Evolutionary conservation across 1,284 basidiomycete genomes (phyloP), one percentile per base, ranked within the genome.

Genomic region (Hymenochaete sp.): DNA sequence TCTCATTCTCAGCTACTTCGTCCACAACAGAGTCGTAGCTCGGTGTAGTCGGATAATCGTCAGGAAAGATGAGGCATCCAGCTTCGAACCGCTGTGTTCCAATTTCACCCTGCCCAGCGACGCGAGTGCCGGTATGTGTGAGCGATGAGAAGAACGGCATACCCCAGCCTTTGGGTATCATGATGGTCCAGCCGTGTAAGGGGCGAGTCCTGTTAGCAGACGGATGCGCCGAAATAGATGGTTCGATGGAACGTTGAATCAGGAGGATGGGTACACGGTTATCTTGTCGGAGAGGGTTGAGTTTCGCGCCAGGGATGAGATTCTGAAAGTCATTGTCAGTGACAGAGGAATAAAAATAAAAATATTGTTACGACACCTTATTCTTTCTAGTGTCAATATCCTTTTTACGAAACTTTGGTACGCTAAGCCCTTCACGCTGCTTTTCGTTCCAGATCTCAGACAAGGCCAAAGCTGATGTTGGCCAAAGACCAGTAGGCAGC

Each of bases 91-190:
- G 68, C 55, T 91, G 86, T 2, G 78, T 79, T 52, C 73, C 71
- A 16, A 79, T 72, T 58, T 95, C 88, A 14, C 79, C 74, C 54
- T 92, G 78, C 1, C 92, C 92, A 1, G 73, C 83, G 6, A 93
- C 73, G 3, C 88, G 80, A 0, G 84, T 85, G 18, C 83, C 82
- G 1, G 90, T 89, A 61, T 80, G 79, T 6, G 74, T 71, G 33
- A 97, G 73, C 0, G 91, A 92, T 21, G 72, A 73, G 51, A 89
- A 77, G 62, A 96, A 88, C 1, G 90, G 70, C 82, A 91, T 92
- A 1, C 75, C 72, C 91, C 91, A 97, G 7, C 88, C 88, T 1
- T 77, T 69, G 1, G 93, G 92, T 25, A 93, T 62, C 21, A 93
- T 67, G 4, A 97, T 65, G 1, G 80, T 89, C 82, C 84, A 95